A percentile compares a stretch with the other conserved stretches of the same genome.
These are phyloP conservation scores for sorghum (Sorghum bicolor) DNA, from an alignment of 176 grass and related monocot species.

Conservation along the genomic window DNA sequence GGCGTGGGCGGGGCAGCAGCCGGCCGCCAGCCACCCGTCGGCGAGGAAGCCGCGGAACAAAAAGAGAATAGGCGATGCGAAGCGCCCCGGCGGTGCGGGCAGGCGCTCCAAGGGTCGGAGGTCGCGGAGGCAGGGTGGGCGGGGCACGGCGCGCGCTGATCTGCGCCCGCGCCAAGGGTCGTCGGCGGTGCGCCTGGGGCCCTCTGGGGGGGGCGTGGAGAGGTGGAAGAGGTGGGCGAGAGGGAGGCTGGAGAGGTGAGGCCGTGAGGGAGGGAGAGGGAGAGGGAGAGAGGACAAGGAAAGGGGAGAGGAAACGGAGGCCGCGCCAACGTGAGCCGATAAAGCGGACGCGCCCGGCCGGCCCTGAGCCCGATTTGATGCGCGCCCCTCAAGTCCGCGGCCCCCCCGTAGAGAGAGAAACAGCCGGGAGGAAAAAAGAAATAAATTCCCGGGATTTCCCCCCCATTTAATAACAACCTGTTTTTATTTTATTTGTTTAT, in stretches of 20 bases:
- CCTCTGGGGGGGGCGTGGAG: neutral
- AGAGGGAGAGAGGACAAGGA: neutral
- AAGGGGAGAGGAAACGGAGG: constrained; percentile 41
- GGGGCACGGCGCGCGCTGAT: constrained; percentile 10
- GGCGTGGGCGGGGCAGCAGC: neutral
- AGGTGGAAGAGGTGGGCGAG: neutral
- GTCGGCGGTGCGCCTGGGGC: neutral
- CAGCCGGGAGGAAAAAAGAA: neutral
- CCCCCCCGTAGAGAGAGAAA: neutral
- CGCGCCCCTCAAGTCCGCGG: constrained; percentile 39
- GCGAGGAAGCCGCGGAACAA: neutral
- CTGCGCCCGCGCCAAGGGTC: neutral
- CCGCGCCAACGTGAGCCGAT: constrained; percentile 54
- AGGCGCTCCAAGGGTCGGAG: neutral
- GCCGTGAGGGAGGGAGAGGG: neutral
- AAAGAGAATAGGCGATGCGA: neutral
- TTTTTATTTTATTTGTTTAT: neutral
- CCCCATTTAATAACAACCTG: constrained; percentile 10
- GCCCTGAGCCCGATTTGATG: constrained; percentile 47
- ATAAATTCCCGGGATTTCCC: neutral
- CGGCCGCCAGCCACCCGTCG: neutral
- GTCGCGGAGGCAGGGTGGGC: neutral
- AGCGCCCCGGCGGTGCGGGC: neutral
- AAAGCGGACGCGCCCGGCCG: constrained; percentile 44
- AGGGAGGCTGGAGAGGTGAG: neutral